These are phyloP conservation scores for Dothistroma septosporum DNA, from an alignment of 2,329 filamentous ascomycete species.

Conservation along the genomic window DNA sequence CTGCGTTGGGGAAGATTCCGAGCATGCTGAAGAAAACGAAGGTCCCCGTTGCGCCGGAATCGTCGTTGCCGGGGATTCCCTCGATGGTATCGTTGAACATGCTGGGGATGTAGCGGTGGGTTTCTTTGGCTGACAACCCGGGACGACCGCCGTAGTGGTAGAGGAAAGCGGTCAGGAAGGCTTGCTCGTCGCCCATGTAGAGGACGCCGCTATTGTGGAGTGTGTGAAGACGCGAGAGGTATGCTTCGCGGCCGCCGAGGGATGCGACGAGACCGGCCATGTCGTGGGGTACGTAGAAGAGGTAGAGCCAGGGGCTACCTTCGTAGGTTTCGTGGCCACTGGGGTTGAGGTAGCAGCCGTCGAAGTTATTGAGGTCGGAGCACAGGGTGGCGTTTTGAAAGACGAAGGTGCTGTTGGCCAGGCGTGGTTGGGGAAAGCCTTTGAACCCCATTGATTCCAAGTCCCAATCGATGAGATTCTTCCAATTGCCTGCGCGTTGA, in stretches of 20 bases:
- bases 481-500: conserved; percentile 59
- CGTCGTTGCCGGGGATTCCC: conserved; percentile 66
- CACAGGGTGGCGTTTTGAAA: conserved; percentile 24
- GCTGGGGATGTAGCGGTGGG: conserved; percentile 55
- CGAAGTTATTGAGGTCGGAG: conserved; percentile 18
- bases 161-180: conserved; percentile 49
- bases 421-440: conserved; percentile 22
- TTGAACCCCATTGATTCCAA: conserved; percentile 22
- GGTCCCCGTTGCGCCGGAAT: conserved; percentile 69
- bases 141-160: conserved; percentile 65
- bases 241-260: conserved; percentile 18
- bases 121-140: conserved; percentile 56
- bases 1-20: conserved; percentile 64
- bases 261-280: conserved; percentile 19
- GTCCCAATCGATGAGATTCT: conserved; percentile 27
- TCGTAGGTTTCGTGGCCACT: conserved; percentile 21
- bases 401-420: conserved; percentile 16
- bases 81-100: conserved; percentile 54
- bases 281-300: conserved; percentile 22
- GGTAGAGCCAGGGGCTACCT: conserved; percentile 22
- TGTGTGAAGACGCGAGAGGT: conserved; percentile 44
- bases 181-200: conserved; percentile 25
- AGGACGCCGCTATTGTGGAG: conserved; percentile 54
- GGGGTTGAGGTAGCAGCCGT: conserved; percentile 37
- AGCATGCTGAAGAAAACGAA: conserved; percentile 68